phyloP scores from a whole-genome alignment of 2,329 filamentous ascomycete genomes.

The Xylogone sp. region DNA sequence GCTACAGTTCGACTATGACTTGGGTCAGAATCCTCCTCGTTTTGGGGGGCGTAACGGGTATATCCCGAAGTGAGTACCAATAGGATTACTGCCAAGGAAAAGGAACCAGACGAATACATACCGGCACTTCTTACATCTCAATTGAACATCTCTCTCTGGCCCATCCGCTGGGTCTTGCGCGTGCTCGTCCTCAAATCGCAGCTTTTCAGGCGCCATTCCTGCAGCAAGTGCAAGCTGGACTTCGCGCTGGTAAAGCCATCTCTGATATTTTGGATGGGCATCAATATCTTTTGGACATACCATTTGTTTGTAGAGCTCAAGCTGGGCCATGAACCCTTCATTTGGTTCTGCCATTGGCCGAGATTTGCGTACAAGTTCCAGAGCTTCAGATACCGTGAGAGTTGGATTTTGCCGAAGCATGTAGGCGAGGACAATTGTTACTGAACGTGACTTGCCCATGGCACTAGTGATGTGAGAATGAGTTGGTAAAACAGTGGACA shows the following conservation, averaged over 20 bases:
- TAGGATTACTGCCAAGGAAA: background rate
- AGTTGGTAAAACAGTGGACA: background rate
- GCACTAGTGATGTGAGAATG: constrained; percentile 55
- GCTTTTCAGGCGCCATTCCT: constrained; percentile 73
- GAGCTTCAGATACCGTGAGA: constrained; percentile 46
- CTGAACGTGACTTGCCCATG: constrained; percentile 93
- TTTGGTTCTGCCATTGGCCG: constrained; percentile 86
- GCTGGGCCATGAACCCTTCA: constrained; percentile 83
- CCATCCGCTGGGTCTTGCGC: constrained; percentile 26
- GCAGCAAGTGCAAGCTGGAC: constrained; percentile 66
- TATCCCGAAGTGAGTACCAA: no score
- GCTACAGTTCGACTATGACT: constrained; percentile 41
- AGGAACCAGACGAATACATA: no score
- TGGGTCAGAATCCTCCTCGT: background rate
- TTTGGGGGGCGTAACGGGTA: no score
- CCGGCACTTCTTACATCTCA: constrained; percentile 91
- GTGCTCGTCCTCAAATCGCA: constrained; percentile 78
- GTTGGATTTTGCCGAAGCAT: constrained; percentile 66
- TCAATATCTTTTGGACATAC: constrained; percentile 68
- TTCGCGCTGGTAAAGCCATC: constrained; percentile 66
- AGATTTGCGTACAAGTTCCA: constrained; percentile 64
- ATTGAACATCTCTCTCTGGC: constrained; percentile 43
- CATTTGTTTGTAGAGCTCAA: constrained; percentile 86
- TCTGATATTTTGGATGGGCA: constrained; percentile 72
- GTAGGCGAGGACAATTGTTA: constrained; percentile 79